Base-by-base conservation (phyloP, 306 rosid species). In the Lupinus albus region DNA sequence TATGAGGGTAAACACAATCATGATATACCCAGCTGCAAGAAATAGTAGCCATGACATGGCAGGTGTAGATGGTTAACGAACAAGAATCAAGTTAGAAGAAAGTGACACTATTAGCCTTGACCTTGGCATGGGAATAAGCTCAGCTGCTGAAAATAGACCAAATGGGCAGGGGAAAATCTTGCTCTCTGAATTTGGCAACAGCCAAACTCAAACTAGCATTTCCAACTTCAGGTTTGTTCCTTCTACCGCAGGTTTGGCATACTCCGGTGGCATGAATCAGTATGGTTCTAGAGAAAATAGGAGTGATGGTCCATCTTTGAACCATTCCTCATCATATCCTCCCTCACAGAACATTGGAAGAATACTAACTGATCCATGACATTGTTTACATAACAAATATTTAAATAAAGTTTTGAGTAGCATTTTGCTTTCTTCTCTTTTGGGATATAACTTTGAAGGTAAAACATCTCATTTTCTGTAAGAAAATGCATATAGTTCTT, bases 1-100 rank as follows among this genome's bases (percentile, higher is more conserved):
- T 93, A 93, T 0, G 99, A 93, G 62, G 99, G 97, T 39, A 90
- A 93, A 41, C 99, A 90, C 80, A 93, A 93, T 63, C 99, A 93
- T 30, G 97, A 93, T 32, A 96, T 93, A 57, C 99, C 99, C 99
- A 6, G 88, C 96, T 38, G 91, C 99, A 5, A 88, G 78, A 81
- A 81, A 59, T 25, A 86, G 86, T 36, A 90, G 92, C 87, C 97
- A 93, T 76, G 97, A 93, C 68, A 81, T 82, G 58, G 77, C 80
- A 45, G 68, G 67, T 51, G 57, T 55, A 5, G 71, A 15, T 18
- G 76, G 76, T 18, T 75, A 75, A 67, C 86, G 79, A 25, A 64
- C 83, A 7, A 83, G 88, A 70, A 74, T 81, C 52, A 85, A 88
- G 82, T 66, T 81, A 7, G 97, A 86, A 72, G 96, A 90, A 75